These are phyloP conservation scores for Rosa rugosa DNA, from an alignment of 306 rosid species.

Conservation along the genomic window DNA sequence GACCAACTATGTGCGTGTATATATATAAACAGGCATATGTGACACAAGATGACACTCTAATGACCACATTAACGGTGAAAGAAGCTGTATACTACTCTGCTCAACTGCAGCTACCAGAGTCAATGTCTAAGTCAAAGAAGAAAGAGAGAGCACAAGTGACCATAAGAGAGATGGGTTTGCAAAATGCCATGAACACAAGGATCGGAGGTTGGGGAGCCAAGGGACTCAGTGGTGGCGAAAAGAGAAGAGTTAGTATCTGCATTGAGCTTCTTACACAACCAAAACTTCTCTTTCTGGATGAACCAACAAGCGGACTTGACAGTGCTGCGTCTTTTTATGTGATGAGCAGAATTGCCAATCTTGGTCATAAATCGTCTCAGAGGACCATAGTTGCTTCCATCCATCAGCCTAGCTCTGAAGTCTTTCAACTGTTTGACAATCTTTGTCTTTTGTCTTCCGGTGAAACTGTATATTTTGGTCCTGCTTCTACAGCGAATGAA, in stretches of 20 bases:
- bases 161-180: conserved; percentile 69
- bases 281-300: conserved; percentile 66
- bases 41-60: conserved; percentile 47
- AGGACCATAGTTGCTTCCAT: conserved; percentile 67
- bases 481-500: conserved; percentile 55
- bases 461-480: conserved; percentile 62
- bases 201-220: conserved; percentile 61
- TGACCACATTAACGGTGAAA: conserved; percentile 36
- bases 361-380: conserved; percentile 20
- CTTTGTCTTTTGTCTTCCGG: conserved; percentile 75
- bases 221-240: conserved; percentile 73
- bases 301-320: conserved; percentile 77
- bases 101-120: conserved; percentile 55
- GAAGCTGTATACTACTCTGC: conserved; percentile 79
- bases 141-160: conserved; percentile 61
- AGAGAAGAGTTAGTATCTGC: conserved; percentile 70
- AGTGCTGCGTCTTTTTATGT: conserved; percentile 78
- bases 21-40: conserved; percentile 40
- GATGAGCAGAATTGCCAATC: conserved; percentile 54
- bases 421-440: conserved; percentile 59
- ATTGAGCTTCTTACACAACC: conserved; percentile 64
- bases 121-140: conserved; percentile 56
- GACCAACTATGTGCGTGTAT: background rate
- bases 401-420: conserved; percentile 68
- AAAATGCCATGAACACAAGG: conserved; percentile 53